Conservation (phyloP, 1,139 yeast species). For the Pichia sp. region DNA sequence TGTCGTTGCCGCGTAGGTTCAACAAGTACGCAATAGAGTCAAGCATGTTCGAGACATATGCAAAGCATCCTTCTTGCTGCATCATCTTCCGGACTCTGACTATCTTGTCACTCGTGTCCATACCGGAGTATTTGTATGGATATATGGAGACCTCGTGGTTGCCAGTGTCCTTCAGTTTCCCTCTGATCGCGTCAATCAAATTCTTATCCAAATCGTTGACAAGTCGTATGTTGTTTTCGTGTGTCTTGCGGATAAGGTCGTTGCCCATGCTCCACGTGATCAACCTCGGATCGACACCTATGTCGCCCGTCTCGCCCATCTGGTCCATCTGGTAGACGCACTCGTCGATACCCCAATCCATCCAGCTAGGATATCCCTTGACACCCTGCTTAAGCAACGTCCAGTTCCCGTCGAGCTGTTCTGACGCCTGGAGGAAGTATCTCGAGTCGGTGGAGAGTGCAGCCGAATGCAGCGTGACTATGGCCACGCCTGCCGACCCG, state of each 20-base stretch:
- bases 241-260: slow-evolving; percentile 30
- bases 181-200: slow-evolving; percentile 39
- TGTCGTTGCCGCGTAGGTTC: slow-evolving; percentile 48
- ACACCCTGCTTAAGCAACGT: slow-evolving; percentile 48
- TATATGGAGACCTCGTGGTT: background rate
- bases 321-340: slow-evolving; percentile 23
- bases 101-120: slow-evolving; percentile 37
- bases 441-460: slow-evolving; percentile 56
- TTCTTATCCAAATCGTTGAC: slow-evolving; percentile 41
- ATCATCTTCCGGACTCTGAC: slow-evolving; percentile 21
- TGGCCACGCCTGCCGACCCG: slow-evolving; percentile 56
- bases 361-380: slow-evolving; percentile 46
- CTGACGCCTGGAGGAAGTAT: slow-evolving; percentile 50
- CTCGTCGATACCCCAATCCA: slow-evolving; percentile 44
- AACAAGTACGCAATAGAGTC: slow-evolving; percentile 57
- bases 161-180: background rate
- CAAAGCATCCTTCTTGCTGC: slow-evolving; percentile 18
- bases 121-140: slow-evolving; percentile 42
- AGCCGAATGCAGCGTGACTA: slow-evolving; percentile 44
- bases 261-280: slow-evolving; percentile 34
- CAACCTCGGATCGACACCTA: slow-evolving; percentile 33
- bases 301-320: slow-evolving; percentile 14
- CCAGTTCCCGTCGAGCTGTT: slow-evolving; percentile 57
- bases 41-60: slow-evolving; percentile 39
- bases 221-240: slow-evolving; percentile 39